Evolutionary conservation across 441 rosid species (phyloP).

Genomic region (Pelargonium cotyledonis): DNA sequence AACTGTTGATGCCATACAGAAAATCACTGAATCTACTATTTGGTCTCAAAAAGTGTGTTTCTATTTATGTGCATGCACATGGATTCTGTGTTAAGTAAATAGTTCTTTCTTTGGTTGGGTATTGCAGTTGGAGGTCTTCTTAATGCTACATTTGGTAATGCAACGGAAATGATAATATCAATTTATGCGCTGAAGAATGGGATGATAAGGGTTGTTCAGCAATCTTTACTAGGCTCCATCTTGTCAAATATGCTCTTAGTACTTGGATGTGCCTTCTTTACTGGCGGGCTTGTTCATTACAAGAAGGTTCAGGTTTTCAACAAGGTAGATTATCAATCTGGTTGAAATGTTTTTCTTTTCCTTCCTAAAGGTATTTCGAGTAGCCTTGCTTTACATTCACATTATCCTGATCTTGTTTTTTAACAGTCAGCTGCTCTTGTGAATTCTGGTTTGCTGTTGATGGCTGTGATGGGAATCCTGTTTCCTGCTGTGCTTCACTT

Average conservation of each 20-base stretch:
- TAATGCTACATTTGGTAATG: conserved; percentile 93
- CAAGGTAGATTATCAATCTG: conserved; percentile 34
- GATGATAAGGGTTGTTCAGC: conserved; percentile 88
- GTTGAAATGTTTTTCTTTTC: too few species aligned
- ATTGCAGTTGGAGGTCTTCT: conserved; percentile 82
- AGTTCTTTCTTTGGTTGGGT: conserved; percentile 10
- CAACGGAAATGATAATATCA: conserved; percentile 81
- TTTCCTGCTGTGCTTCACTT: conserved; percentile 88
- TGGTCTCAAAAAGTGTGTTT: too few species aligned
- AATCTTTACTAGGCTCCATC: conserved; percentile 76
- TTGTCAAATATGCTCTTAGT: conserved; percentile 86
- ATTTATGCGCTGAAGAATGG: conserved; percentile 67
- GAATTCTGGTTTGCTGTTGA: conserved; percentile 74
- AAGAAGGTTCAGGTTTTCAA: conserved; percentile 66
- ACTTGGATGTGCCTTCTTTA: conserved; percentile 90
- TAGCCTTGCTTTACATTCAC: too few species aligned
- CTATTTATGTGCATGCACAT: not conserved
- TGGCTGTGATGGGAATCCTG: conserved; percentile 90
- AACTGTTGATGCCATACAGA: not conserved
- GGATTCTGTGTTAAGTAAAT: not conserved
- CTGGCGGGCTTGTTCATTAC: conserved; percentile 62
- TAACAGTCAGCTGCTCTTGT: conserved; percentile 61
- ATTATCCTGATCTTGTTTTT: not conserved
- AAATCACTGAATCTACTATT: too few species aligned
- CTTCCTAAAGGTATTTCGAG: too few species aligned